Evolutionary conservation across 192 early-diverging fungal species (phyloP).

Genomic region (Linderina pennispora): DNA sequence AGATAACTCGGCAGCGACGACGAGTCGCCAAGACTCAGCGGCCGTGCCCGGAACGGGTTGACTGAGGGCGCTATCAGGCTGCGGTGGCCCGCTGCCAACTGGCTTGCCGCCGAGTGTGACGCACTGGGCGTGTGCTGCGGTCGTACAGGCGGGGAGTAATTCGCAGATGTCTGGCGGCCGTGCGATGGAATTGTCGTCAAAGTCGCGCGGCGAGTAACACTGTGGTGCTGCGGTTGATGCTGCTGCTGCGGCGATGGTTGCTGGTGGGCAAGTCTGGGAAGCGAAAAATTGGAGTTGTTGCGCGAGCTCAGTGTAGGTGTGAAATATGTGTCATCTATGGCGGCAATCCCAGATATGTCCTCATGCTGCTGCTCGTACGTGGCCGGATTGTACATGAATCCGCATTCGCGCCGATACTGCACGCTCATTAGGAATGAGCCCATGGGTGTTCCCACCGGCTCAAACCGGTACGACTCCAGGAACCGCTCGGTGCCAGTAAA

Average conservation of each 20-base stretch:
- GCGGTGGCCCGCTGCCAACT: no score
- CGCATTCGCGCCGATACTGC: slow-evolving; percentile 41
- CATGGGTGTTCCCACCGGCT: slow-evolving; percentile 32
- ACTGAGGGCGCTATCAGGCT: slow-evolving; percentile 21
- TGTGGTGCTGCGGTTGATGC: no score
- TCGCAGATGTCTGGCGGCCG: no score
- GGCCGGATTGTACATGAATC: slow-evolving; percentile 6
- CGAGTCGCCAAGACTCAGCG: slow-evolving; percentile 30
- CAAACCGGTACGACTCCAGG: slow-evolving; percentile 33
- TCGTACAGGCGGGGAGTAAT: no score
- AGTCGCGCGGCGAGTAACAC: no score
- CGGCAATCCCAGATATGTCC: slow-evolving; percentile 6
- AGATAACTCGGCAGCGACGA: slow-evolving; percentile 19
- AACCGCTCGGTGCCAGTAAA: slow-evolving; percentile 34
- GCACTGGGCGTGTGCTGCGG: no score
- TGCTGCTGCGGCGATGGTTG: slow-evolving; percentile 1
- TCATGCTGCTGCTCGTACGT: slow-evolving; percentile 1
- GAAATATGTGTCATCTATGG: slow-evolving; percentile 33
- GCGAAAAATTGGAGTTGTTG: slow-evolving; percentile 26
- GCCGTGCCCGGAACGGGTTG: slow-evolving; percentile 33
- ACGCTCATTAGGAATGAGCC: slow-evolving; percentile 36
- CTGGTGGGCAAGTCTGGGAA: slow-evolving; percentile 2
- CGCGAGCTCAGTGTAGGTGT: slow-evolving; percentile 41
- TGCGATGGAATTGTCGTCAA: no score
- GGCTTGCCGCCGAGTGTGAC: no score